Evolutionary conservation across 208 protist genomes (phyloP), one percentile per base, ranked within the genome.

Genomic region (Strigomonas oncopelti): DNA sequence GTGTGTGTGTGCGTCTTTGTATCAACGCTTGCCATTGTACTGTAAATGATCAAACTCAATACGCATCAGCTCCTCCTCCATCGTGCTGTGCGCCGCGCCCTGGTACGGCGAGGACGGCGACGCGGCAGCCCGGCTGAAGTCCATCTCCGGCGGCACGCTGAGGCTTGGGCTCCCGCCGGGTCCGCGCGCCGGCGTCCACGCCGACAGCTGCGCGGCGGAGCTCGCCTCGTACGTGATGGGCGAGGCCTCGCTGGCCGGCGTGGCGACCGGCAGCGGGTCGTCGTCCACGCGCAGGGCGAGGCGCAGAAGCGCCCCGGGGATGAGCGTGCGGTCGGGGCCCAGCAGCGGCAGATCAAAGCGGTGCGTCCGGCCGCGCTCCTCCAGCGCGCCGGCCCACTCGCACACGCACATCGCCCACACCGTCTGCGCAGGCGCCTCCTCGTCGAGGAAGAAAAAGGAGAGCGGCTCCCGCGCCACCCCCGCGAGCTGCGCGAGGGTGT

Each of bases 341-440:
- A 91, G 65, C 27, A 95, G 67, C 13, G 90, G 80, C 28, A 95
- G 66, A 16, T 62, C 68, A 32, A 88, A 83, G 24, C 52, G 53
- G 14, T 79, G 71, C 34, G 80, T 72, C 38, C 63, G 61, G 46
- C 81, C 73, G 0, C 38, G 18, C 46, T 11, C 51, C 64, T 81
- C 77, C 55, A 92, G 73, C 28, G 75, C 87, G 9, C 68, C 52
- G 11, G 65, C 52, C 83, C 84, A 91, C 78, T 95, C 90, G 34
- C 80, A 84, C 63, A 89, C 72, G 27, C 78, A 83, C 64, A 93
- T 66, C 14, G 85, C 87, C 82, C 87, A 96, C n/a, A 90, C 83
- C 62, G 54, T 72, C 25, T 65, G 46, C 24, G 32, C 24, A 14
- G 8, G 29, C 31, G 76, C 77, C 24, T 84, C 83, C 48, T 90